A percentile compares a stretch with the other conserved stretches of the same genome.
phyloP scores from a whole-genome alignment of 1,139 yeast genomes.

The Candida pseudoviswanathii region DNA sequence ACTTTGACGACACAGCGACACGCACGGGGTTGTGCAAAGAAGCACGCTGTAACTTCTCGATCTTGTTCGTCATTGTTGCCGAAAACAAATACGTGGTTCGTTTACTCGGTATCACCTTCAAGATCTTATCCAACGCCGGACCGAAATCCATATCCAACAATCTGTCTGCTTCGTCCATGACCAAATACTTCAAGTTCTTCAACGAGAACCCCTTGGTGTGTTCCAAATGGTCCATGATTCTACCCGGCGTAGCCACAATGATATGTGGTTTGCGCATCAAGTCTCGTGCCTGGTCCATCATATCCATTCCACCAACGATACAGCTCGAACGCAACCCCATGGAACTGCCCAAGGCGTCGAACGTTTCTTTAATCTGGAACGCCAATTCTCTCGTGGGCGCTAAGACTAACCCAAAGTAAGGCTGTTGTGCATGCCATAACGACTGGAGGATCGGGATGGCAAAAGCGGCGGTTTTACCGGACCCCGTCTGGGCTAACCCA shows the following conservation, averaged over 20 bases:
- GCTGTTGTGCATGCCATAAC: constrained; percentile 84
- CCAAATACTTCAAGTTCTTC: constrained; percentile 76
- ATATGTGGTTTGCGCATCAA: constrained; percentile 92
- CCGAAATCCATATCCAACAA: constrained; percentile 96
- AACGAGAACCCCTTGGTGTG: constrained; percentile 90
- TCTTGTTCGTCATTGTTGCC: constrained; percentile 95
- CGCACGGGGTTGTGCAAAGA: constrained; percentile 86
- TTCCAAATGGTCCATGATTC: constrained; percentile 93
- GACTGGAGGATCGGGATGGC: constrained; percentile 90
- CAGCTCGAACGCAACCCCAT: constrained; percentile 91
- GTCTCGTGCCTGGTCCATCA: constrained; percentile 97
- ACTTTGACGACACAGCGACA: constrained; percentile 85
- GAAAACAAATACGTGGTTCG: constrained; percentile 89
- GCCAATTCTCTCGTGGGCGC: constrained; percentile 98
- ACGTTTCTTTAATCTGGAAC: constrained; percentile 92
- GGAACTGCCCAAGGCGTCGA: constrained; percentile 85
- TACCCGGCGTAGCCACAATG: constrained; percentile 79
- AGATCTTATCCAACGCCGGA: constrained; percentile 85
- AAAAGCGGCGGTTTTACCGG: constrained; percentile 86
- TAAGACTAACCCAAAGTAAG: constrained; percentile 84
- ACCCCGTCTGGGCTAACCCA: constrained; percentile 83
- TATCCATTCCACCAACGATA: constrained; percentile 97
- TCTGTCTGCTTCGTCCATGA: constrained; percentile 97
- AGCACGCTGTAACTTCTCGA: constrained; percentile 93
- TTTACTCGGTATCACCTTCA: constrained; percentile 80